Percentiles rank a stretch among this genome's conserved stretches.
phyloP scores from a whole-genome alignment of 768 basidiomycete genomes.

The Cyclocybe cylindracea region DNA sequence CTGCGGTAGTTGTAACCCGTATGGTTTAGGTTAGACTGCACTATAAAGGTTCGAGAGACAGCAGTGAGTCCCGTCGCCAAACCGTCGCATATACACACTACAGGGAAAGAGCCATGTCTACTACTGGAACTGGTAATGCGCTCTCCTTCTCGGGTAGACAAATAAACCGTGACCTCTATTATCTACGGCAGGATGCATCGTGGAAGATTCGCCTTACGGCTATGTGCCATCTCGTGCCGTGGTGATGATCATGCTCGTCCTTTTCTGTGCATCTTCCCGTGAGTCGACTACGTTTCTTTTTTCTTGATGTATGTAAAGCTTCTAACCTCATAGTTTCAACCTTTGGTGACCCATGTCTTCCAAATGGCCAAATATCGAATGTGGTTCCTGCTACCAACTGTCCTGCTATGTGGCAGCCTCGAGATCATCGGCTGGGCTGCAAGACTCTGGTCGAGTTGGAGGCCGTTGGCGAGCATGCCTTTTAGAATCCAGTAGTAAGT shows the following conservation, averaged over 20 bases:
- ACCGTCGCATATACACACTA: too few relatives aligned
- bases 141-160: too few relatives aligned
- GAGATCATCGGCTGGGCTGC: constrained; percentile 26
- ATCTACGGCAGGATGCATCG: too few relatives aligned
- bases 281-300: constrained; percentile 20
- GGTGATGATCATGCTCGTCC: constrained; percentile 36
- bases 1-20: too few relatives aligned
- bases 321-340: background rate
- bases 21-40: too few relatives aligned
- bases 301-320: background rate
- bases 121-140: too few relatives aligned
- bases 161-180: too few relatives aligned
- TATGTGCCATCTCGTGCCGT: constrained; percentile 42
- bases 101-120: too few relatives aligned
- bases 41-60: too few relatives aligned
- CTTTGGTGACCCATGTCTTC: constrained; percentile 14
- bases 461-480: constrained; percentile 9
- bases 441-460: constrained; percentile 22
- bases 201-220: constrained; percentile 25
- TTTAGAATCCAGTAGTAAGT: constrained; percentile 28
- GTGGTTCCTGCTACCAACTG: constrained; percentile 26
- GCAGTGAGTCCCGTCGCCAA: too few relatives aligned
- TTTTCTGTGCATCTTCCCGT: constrained; percentile 37
- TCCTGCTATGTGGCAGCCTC: constrained; percentile 20
- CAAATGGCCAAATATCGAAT: constrained; percentile 18